Conservation (phyloP, 2,329 filamentous ascomycete species). For the Bipolaris victoriae region DNA sequence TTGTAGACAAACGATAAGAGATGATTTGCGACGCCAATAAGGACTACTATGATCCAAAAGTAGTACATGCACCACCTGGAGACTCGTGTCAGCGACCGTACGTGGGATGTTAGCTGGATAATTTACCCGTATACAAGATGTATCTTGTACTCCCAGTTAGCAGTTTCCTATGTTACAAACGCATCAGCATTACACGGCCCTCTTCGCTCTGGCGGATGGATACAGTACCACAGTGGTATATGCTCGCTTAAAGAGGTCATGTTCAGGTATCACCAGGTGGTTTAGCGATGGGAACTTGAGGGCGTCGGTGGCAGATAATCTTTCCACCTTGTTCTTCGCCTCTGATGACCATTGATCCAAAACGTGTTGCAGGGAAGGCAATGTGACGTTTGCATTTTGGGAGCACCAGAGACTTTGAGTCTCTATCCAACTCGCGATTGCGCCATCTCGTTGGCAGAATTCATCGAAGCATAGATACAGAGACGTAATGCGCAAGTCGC, state of each 20-base stretch:
- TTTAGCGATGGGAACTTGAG: constrained; percentile 21
- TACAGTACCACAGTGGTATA: constrained; percentile 39
- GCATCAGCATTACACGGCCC: constrained; percentile 1
- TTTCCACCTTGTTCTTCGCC: constrained; percentile 20
- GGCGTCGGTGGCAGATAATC: constrained; percentile 30
- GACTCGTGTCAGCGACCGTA: not conserved
- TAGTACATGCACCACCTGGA: constrained; percentile 40
- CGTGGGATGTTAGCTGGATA: not conserved
- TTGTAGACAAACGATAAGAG: constrained; percentile 27
- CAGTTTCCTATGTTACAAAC: constrained; percentile 28
- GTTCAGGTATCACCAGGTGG: constrained; percentile 32
- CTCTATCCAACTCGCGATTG: constrained; percentile 25
- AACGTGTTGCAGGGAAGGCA: constrained; percentile 35
- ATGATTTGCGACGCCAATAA: constrained; percentile 32
- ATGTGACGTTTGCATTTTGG: constrained; percentile 25
- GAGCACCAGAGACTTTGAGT: constrained; percentile 31
- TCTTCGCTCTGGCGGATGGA: not conserved
- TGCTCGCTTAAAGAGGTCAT: constrained; percentile 31
- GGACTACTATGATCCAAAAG: constrained; percentile 39
- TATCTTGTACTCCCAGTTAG: constrained; percentile 37
- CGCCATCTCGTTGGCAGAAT: constrained; percentile 29
- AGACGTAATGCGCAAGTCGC: constrained; percentile 31
- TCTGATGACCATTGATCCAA: constrained; percentile 32
- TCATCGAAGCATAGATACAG: constrained; percentile 40
- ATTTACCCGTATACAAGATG: constrained; percentile 40